Evolutionary conservation across 768 basidiomycete genomes (phyloP).

Genomic region (Butyriboletus loyo): DNA sequence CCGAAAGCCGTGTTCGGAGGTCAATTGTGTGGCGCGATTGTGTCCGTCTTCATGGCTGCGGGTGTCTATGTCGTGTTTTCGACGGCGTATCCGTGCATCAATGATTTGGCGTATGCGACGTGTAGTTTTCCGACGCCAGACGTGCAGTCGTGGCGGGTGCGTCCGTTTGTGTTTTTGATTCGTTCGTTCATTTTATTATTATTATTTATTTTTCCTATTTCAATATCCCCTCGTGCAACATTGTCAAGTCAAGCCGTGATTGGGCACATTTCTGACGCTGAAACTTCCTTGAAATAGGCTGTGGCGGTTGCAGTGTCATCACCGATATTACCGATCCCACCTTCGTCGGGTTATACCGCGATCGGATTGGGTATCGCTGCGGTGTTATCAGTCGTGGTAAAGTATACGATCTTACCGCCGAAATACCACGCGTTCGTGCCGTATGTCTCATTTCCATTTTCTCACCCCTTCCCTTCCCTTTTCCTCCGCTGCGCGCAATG

Average conservation of each 20-base stretch:
- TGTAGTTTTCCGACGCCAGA: conserved; percentile 25
- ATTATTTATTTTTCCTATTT: neutral
- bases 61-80: conserved; percentile 63
- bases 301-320: conserved; percentile 22
- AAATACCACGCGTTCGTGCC: conserved; percentile 23
- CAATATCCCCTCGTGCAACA: neutral
- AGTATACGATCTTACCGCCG: conserved; percentile 26
- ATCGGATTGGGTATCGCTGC: conserved; percentile 50
- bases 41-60: conserved; percentile 56
- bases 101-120: conserved; percentile 11
- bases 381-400: conserved; percentile 43
- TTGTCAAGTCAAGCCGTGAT: neutral
- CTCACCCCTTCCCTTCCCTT: too few relatives aligned
- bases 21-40: conserved; percentile 54
- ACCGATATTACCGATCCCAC: conserved; percentile 39
- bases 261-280: neutral
- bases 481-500: too few relatives aligned
- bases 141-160: conserved; percentile 25
- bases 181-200: too few relatives aligned
- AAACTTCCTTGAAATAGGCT: conserved; percentile 2
- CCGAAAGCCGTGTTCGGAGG: conserved; percentile 62
- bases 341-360: conserved; percentile 55
- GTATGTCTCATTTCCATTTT: conserved; percentile 4
- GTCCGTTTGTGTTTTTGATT: too few relatives aligned
- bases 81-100: conserved; percentile 60